Base-by-base conservation (phyloP, 352 stramenopile genomes). In the Lagenidium sp. region DNA sequence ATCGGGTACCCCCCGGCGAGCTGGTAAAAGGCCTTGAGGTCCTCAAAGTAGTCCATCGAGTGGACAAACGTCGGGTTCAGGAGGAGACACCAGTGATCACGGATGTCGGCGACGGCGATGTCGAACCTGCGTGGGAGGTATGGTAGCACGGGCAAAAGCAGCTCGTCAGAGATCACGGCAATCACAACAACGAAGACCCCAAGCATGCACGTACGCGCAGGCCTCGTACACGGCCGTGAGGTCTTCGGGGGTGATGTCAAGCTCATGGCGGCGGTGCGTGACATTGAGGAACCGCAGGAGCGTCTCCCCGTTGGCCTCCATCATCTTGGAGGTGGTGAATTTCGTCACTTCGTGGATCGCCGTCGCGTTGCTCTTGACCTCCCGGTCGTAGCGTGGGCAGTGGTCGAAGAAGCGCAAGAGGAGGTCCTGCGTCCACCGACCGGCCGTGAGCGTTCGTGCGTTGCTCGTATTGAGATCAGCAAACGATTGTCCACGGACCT, bases 1-100 rank as follows among this genome's bases (percentile, higher is more conserved):
- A 90, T 82, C 15, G 64, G 53, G 54, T 73, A 73, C 4, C 74
- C 78, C 0, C 56, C 61, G 0, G 63, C 72, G 24, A 76, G 67
- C 36, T 80, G 44, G 45, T 86, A 87, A 53, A 83, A 90, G 26
- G 65, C 56, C 43, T 84, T 68, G 6, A 90, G 57, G 29, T 90
- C 74, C 23, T 81, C 70, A 4, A 60, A 51, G 38, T 76, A 90
- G 55, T 90, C 78, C 8, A 82, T 31, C 6, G 56, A 52, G 6
- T 72, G 41, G 26, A 86, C 46, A 30, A 70, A 60, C n/a, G 47
- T 29, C 36, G 59, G 42, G 2, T 53, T 57, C 44, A 87, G 65
- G 16, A 82, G 56, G 24, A 68, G 58, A 50, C 74, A 90, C 74
- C 78, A 90, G 22, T 82, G 57, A 38, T 53, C 44, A 1, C 37